Evolutionary conservation across 441 rosid genomes (phyloP).

Genomic region (Eruca vesicaria): DNA sequence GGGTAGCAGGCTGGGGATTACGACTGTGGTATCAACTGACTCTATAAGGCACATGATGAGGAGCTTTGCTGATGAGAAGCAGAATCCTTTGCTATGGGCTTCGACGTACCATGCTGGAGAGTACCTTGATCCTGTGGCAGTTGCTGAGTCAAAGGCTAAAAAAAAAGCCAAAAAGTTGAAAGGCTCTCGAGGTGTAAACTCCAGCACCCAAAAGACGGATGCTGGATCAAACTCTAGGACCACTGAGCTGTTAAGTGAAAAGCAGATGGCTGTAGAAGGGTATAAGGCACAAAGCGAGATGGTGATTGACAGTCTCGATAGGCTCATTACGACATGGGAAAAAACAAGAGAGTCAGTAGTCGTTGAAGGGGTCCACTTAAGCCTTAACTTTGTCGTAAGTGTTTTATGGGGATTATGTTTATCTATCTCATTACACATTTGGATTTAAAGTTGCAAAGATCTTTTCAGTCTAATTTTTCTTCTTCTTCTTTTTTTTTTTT

Average conservation of each 20-base stretch:
- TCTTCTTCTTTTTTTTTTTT: background rate
- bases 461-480: background rate
- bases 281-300: conserved; percentile 98
- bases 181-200: conserved; percentile 45
- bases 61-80: conserved; percentile 89
- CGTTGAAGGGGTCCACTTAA: conserved; percentile 96
- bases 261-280: conserved; percentile 96
- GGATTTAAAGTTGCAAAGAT: background rate
- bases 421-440: background rate
- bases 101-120: conserved; percentile 98
- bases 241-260: conserved; percentile 61
- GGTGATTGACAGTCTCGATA: conserved; percentile 98
- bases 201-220: conserved; percentile 37
- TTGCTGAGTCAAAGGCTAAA: conserved; percentile 87
- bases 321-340: conserved; percentile 96
- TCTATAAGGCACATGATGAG: conserved; percentile 98
- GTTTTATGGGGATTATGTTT: background rate
- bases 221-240: conserved; percentile 36
- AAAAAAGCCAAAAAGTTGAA: conserved; percentile 67
- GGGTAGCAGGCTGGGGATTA: conserved; percentile 94
- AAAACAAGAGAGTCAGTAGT: conserved; percentile 91
- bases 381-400: conserved; percentile 97
- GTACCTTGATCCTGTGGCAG: conserved; percentile 80
- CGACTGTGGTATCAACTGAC: conserved; percentile 91
- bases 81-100: conserved; percentile 97